Evolutionary conservation across 2,329 filamentous ascomycete genomes (phyloP).

Genomic region (Fusarium abutilonis): DNA sequence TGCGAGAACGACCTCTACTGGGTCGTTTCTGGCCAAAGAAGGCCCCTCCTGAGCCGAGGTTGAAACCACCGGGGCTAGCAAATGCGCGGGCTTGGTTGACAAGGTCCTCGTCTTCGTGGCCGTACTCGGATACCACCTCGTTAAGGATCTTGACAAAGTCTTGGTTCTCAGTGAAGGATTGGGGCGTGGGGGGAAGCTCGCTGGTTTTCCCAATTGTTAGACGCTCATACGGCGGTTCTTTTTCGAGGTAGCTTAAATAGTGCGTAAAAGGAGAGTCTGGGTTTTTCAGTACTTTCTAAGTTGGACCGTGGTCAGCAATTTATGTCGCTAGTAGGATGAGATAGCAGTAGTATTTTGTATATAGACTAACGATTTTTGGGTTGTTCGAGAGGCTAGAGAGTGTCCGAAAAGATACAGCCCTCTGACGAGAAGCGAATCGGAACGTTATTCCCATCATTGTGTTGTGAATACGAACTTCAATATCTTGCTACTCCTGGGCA

Average conservation of each 20-base stretch:
- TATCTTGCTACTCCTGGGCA: slow-evolving; percentile 1
- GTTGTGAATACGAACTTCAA: slow-evolving; percentile 15
- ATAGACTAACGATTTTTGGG: slow-evolving; percentile 61
- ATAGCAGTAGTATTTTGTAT: not conserved
- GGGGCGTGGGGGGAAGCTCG: slow-evolving; percentile 67
- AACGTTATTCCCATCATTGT: slow-evolving; percentile 44
- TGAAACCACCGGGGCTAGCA: slow-evolving; percentile 65
- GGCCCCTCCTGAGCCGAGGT: slow-evolving; percentile 62
- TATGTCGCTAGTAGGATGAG: not conserved
- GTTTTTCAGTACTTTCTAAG: slow-evolving; percentile 65
- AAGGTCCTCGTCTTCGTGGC: slow-evolving; percentile 65
- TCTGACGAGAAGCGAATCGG: slow-evolving; percentile 40
- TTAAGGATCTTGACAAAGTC: slow-evolving; percentile 68
- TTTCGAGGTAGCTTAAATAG: slow-evolving; percentile 68
- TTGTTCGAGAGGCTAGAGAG: slow-evolving; percentile 62
- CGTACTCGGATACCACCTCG: slow-evolving; percentile 64
- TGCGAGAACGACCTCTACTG: slow-evolving; percentile 46
- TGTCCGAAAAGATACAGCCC: slow-evolving; percentile 43
- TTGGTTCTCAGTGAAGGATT: slow-evolving; percentile 67
- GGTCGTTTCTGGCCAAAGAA: slow-evolving; percentile 59
- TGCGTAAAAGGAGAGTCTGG: slow-evolving; percentile 57
- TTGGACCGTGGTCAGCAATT: slow-evolving; percentile 46
- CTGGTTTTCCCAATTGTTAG: slow-evolving; percentile 70
- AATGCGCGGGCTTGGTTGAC: slow-evolving; percentile 67
- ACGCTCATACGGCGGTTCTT: slow-evolving; percentile 61